Evolutionary conservation across 2,329 filamentous ascomycete species (phyloP).

Genomic region (Aspergillus glaucus): DNA sequence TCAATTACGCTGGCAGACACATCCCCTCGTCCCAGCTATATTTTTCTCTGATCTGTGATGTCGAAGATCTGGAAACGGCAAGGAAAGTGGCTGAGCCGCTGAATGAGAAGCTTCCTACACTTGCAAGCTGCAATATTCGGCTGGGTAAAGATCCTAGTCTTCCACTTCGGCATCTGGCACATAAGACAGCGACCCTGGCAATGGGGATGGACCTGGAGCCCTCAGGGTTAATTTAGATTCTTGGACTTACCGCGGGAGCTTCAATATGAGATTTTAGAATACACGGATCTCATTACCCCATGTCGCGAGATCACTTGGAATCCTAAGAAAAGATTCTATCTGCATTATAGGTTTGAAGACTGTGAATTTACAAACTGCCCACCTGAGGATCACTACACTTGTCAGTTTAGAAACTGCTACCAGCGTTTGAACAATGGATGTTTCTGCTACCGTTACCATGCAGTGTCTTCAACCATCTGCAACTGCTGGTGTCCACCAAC

Average conservation of each 20-base stretch:
- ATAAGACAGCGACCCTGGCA: not conserved
- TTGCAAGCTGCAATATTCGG: slow-evolving; percentile 1
- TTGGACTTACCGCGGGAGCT: not conserved
- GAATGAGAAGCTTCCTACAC: not conserved
- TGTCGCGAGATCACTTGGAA: not conserved
- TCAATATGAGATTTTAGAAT: not conserved
- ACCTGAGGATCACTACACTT: not conserved
- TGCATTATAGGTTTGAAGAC: not conserved
- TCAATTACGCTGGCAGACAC: not conserved
- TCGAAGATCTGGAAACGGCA: too few relatives aligned
- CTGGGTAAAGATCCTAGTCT: not conserved
- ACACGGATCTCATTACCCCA: not conserved
- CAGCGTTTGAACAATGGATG: not conserved
- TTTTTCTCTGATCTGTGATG: too few relatives aligned
- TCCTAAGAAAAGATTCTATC: not conserved
- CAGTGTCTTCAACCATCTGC: not conserved
- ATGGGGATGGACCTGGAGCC: not conserved
- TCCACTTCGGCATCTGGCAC: not conserved
- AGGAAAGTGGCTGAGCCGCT: too few relatives aligned
- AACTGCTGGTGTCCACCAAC: not conserved
- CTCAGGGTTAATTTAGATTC: not conserved
- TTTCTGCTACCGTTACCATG: not conserved
- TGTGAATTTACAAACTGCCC: not conserved
- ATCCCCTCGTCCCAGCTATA: too few relatives aligned
- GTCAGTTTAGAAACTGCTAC: not conserved